Evolutionary conservation across 2,329 filamentous ascomycete genomes (phyloP), one percentile per base, ranked within the genome.

Genomic region (Arachnopeziza araneosa): DNA sequence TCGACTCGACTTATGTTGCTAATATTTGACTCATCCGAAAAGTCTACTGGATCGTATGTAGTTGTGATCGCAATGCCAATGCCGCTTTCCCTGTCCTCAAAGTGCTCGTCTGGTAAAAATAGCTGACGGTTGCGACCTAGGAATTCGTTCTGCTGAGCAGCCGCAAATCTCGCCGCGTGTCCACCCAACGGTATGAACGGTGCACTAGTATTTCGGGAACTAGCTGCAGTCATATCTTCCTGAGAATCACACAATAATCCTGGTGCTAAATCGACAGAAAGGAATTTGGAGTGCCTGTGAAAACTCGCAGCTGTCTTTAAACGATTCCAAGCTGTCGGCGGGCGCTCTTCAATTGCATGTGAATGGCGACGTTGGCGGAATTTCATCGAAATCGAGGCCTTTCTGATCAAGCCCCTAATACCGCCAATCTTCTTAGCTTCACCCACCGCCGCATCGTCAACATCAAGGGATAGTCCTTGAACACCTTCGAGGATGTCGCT

Each of bases 141-240:
- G 32, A 78, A 77, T 56, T 84, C 80, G 65, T 85, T 84, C 66
- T 86, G 82, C 2, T 24, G 23, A 12, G 83, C 84, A 2, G 81
- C 83, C 0, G 84, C 80, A 8, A 77, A 75, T 22, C 84, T 82
- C 60, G 85, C 83, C 30, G 84, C 84, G 1, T 83, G 83, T n/a
- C 79, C 81, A 44, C 85, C 84, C 0, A 79, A 82, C 58, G 88
- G 86, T 60, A 85, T 74, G 0, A 85, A 84, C 4, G 85, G 85
- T 59, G 81, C 82, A 32, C 75, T 75, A 30, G 78, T 78, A 59
- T 77, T 64, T 48, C 71, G 70, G 22, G 71, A 70, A 50, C 69
- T 66, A 7, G 69, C 67, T 10, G 64, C 49, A 19, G 61, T 36
- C 24, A 66, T 59, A 14, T 54, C 9, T 9, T 51, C 64, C 23